These are phyloP conservation scores for Craterostigma plantagineum DNA, from an alignment of 257 asterid genomes.

Conservation along the genomic window DNA sequence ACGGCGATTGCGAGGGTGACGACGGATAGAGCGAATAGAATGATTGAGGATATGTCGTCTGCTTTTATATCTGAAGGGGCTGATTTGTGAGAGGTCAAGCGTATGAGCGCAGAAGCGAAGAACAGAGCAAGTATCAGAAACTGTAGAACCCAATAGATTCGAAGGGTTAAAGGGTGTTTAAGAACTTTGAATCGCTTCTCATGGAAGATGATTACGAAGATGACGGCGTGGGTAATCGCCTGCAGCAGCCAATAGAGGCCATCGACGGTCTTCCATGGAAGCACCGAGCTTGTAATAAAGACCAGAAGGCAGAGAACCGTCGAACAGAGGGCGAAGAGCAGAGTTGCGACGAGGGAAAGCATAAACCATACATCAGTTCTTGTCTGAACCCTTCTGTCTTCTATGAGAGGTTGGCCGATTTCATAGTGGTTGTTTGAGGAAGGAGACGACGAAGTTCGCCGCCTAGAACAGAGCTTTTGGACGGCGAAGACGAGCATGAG, in stretches of 20 bases:
- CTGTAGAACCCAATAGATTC: slow-evolving; percentile 45
- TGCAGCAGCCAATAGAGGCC: slow-evolving; percentile 57
- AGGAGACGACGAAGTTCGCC: slow-evolving; percentile 11
- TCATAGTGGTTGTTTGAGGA: slow-evolving; percentile 14
- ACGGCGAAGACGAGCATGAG: slow-evolving; percentile 21
- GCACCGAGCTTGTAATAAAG: slow-evolving; percentile 9
- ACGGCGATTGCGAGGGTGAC: slow-evolving; percentile 31
- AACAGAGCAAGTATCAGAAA: slow-evolving; percentile 29
- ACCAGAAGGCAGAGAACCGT: slow-evolving; percentile 23
- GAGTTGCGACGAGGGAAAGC: slow-evolving; percentile 20
- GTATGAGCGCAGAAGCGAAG: slow-evolving; percentile 27
- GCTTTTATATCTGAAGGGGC: slow-evolving; percentile 18
- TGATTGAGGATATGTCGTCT: slow-evolving; percentile 37
- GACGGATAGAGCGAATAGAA: slow-evolving; percentile 24
- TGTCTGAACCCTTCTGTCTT: slow-evolving; percentile 14
- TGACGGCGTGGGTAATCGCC: slow-evolving; percentile 29
- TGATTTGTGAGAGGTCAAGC: slow-evolving; percentile 24
- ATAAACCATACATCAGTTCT: slow-evolving; percentile 34
- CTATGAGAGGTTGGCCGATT: slow-evolving; percentile 32
- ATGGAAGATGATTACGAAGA: slow-evolving; percentile 27
- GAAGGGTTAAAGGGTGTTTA: slow-evolving; percentile 40
- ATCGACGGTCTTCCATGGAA: slow-evolving; percentile 34
- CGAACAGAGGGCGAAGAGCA: slow-evolving; percentile 20
- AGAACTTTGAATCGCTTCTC: slow-evolving; percentile 50
- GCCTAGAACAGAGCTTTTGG: slow-evolving; percentile 31